Base-by-base conservation (phyloP, 1,284 basidiomycete species). In the Pseudozyma thailandica region DNA sequence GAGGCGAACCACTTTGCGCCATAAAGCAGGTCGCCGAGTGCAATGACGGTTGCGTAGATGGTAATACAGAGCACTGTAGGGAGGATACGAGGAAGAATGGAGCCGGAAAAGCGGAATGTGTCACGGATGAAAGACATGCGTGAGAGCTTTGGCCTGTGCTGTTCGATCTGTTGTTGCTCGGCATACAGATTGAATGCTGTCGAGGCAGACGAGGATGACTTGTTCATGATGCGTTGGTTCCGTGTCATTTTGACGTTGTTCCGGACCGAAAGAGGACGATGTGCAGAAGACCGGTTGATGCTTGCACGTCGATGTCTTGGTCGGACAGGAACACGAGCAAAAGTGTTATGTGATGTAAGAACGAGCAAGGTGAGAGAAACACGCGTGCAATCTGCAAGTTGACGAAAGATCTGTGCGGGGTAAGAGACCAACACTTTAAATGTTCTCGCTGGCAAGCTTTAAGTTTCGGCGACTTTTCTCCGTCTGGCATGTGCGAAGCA, bases 41-140 rank as follows among this genome's bases (percentile, higher is more conserved):
- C 86, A 13, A 86, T 78, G 18, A 72, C 66, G 1, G 79, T 78
- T 2, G 93, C 88, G 73, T 91, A 93, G 13, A 92, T 57, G 0
- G 92, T 93, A 41, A 94, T 89, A 6, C 90, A 92, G 27, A 92
- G 79, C 15, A 95, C 91, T 18, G 92, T 92, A 1, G 82, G 81
- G 9, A 84, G 38, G 38, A 85, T 81, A 20, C 80, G 72, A 92
- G 57, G 80, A 81, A 74, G 89, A 88, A 86, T 91, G 18, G 70
- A 77, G 25, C 75, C 74, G 25, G 78, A 89, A 71, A 92, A 69
- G 26, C 92, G 88, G 43, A 93, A 86, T 26, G 93, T 91, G 83
- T 94, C 93, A 10, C 91, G 90, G 21, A 94, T 85, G 91, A 93
- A 94, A 31, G 91, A 92, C 60, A 63, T 63, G 20, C 53, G 60